phyloP scores from a whole-genome alignment of 148 eudicot species.

The Rheum nobile region DNA sequence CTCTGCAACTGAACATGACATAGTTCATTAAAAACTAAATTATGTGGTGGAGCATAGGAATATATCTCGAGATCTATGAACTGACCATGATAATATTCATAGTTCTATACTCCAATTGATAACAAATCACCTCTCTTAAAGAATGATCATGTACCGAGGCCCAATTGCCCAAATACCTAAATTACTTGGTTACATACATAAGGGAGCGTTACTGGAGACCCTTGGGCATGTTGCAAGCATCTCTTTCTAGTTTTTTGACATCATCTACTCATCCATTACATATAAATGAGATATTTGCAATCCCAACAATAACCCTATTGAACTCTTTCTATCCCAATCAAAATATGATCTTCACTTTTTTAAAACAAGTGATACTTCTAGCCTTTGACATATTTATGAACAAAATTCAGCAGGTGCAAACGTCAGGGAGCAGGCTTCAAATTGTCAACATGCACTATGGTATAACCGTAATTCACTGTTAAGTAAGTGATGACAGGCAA shows the following conservation, averaged over 20 bases:
- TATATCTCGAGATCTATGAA: not conserved
- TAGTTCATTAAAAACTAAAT: not conserved
- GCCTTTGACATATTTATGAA: not conserved
- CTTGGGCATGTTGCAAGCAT: not conserved
- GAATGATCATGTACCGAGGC: not conserved
- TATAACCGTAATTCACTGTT: not conserved
- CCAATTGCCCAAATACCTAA: not conserved
- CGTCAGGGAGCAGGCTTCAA: not conserved
- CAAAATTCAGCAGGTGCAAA: not conserved
- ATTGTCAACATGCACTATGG: not conserved
- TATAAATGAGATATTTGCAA: not conserved
- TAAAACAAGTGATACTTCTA: not conserved
- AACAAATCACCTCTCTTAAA: not conserved
- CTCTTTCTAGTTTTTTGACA: not conserved
- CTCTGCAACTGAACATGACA: not conserved
- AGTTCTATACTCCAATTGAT: not conserved
- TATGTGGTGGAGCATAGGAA: not conserved
- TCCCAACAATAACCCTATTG: not conserved
- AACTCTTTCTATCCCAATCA: not conserved
- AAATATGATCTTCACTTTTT: not conserved
- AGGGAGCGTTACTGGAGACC: not conserved
- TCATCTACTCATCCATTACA: not conserved
- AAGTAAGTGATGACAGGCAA: not conserved
- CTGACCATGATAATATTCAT: not conserved
- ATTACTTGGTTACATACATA: not conserved